Conservation (phyloP, 2,329 filamentous ascomycete genomes). For the Diaporthe velutina region DNA sequence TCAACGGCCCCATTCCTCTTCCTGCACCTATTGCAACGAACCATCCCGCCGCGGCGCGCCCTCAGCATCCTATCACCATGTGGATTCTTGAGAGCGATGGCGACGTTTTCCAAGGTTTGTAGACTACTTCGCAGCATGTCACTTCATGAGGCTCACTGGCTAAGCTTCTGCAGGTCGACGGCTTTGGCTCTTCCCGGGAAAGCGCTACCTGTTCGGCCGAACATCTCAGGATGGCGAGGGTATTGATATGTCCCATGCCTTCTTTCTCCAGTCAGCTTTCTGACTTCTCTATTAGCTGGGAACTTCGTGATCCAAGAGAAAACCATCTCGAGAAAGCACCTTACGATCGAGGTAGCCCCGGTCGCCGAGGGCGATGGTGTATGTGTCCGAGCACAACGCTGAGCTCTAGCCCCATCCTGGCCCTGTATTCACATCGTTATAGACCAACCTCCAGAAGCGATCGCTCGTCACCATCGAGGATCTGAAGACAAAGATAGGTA, state of each 20-base stretch:
- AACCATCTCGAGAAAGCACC: constrained; percentile 89
- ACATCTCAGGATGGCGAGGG: constrained; percentile 73
- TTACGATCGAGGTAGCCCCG: constrained; percentile 79
- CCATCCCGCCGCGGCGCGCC: background rate
- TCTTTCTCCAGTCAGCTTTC: background rate
- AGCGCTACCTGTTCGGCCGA: constrained; percentile 87
- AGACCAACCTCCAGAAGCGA: constrained; percentile 74
- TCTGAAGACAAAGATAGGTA: constrained; percentile 86
- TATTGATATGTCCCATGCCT: constrained; percentile 34
- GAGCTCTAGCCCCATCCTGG: constrained; percentile 10
- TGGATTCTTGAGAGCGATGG: constrained; percentile 74
- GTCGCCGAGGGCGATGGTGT: constrained; percentile 78
- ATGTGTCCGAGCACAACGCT: constrained; percentile 47
- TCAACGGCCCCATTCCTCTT: background rate
- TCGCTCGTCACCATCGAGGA: constrained; percentile 83
- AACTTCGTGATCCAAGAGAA: constrained; percentile 81
- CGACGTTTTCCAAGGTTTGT: constrained; percentile 63
- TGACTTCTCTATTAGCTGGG: constrained; percentile 61
- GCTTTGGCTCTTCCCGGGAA: constrained; percentile 88
- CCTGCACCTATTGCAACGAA: background rate
- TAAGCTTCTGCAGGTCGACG: constrained; percentile 67
- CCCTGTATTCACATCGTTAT: background rate
- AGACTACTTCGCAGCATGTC: background rate
- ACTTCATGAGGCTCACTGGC: too few relatives aligned
- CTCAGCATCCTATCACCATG: constrained; percentile 58